phyloP scores from a whole-genome alignment of 306 rosid genomes.

The Casuarina equisetifolia region DNA sequence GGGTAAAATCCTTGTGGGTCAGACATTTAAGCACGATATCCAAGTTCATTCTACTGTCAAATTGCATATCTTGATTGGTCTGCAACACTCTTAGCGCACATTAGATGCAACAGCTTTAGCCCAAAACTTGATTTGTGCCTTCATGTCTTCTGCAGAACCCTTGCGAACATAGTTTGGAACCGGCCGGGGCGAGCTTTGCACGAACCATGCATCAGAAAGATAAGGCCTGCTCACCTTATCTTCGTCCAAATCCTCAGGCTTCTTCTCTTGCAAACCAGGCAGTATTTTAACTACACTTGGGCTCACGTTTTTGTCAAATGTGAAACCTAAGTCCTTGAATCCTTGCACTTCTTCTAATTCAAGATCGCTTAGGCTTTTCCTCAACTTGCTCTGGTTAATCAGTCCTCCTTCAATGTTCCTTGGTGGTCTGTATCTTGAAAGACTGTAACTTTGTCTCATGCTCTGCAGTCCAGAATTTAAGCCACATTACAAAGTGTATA shows the following conservation, averaged over 20 bases:
- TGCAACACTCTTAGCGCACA: constrained; percentile 54
- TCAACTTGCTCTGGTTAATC: constrained; percentile 40
- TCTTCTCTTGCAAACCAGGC: constrained; percentile 78
- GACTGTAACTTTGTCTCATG: constrained; percentile 43
- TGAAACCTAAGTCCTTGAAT: constrained; percentile 87
- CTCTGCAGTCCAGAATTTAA: constrained; percentile 33
- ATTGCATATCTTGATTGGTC: background rate
- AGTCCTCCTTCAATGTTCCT: constrained; percentile 32
- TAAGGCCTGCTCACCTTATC: constrained; percentile 68
- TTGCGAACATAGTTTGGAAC: constrained; percentile 55
- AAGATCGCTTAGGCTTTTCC: constrained; percentile 75
- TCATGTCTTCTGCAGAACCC: constrained; percentile 60
- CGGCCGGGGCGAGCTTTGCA: constrained; percentile 57
- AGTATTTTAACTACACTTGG: constrained; percentile 69
- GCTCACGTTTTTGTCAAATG: constrained; percentile 66
- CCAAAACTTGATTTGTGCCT: constrained; percentile 86
- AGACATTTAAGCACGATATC: background rate
- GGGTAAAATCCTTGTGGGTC: background rate
- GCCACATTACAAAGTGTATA: background rate
- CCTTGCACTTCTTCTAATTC: constrained; percentile 87
- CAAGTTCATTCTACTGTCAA: background rate
- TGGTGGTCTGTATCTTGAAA: constrained; percentile 42
- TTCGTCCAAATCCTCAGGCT: constrained; percentile 44
- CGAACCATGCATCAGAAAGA: constrained; percentile 86
- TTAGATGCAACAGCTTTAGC: constrained; percentile 87